phyloP scores from a whole-genome alignment of 2,329 filamentous ascomycete species.

The Ilyonectria mors-panacis region DNA sequence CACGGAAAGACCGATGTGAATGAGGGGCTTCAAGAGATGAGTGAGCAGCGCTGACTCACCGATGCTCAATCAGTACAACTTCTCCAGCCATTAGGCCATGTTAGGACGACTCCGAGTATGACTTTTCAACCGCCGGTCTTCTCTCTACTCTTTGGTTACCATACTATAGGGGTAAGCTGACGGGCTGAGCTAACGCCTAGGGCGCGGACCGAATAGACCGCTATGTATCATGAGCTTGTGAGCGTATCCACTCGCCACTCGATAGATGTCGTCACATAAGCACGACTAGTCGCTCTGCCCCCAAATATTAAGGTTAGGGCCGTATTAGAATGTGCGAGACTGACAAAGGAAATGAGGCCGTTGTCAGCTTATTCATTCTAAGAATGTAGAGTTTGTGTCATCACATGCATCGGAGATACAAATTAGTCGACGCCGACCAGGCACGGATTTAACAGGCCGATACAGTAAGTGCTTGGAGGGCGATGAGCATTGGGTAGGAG shows the following conservation, averaged over 20 bases:
- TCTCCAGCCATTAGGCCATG: neutral
- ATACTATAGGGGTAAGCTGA: neutral
- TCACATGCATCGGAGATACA: neutral
- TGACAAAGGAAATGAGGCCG: neutral
- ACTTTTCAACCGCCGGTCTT: neutral
- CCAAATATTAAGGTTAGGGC: neutral
- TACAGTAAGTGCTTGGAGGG: neutral
- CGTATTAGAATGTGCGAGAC: neutral
- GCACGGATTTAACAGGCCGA: neutral
- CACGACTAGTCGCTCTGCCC: neutral
- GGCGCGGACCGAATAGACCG: neutral
- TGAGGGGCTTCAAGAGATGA: neutral
- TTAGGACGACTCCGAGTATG: too few relatives aligned
- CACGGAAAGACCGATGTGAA: neutral
- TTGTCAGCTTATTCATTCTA: neutral
- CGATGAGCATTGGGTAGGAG: too few relatives aligned
- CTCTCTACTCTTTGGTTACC: neutral
- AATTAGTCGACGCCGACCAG: neutral
- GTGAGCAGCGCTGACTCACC: neutral
- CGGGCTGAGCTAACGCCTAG: neutral
- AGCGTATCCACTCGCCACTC: neutral
- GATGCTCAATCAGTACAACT: neutral
- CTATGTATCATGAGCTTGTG: neutral
- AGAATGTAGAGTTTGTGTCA: neutral
- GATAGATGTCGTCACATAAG: neutral